Evolutionary conservation across 495 filamentous ascomycete genomes (phyloP).

Genomic region (Penicillium salamii): DNA sequence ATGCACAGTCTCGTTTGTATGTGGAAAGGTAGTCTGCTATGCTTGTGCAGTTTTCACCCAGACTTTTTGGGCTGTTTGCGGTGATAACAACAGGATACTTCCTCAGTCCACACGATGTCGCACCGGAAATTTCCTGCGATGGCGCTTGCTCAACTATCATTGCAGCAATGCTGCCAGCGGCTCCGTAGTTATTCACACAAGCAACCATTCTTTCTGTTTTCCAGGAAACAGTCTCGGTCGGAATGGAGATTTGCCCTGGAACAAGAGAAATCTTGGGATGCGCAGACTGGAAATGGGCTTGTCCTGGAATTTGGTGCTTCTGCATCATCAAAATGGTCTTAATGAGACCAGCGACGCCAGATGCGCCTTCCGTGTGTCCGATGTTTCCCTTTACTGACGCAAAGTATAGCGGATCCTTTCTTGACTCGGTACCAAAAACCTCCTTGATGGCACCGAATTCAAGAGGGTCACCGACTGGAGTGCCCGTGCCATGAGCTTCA

Average conservation of each 20-base stretch:
- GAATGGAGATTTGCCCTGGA: constrained; percentile 36
- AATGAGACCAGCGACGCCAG: constrained; percentile 37
- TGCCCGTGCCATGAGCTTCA: constrained; percentile 33
- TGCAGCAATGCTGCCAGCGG: constrained; percentile 46
- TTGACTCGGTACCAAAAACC: neutral
- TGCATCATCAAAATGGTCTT: constrained; percentile 45
- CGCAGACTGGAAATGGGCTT: constrained; percentile 31
- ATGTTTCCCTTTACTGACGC: constrained; percentile 43
- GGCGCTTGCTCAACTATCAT: constrained; percentile 29
- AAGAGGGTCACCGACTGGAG: constrained; percentile 41
- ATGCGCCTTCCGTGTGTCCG: constrained; percentile 42
- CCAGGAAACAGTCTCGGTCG: constrained; percentile 22
- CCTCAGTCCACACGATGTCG: constrained; percentile 11
- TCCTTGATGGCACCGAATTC: constrained; percentile 26
- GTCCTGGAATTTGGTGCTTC: constrained; percentile 27
- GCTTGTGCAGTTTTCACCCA: neutral
- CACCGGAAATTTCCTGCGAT: neutral
- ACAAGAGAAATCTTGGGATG: constrained; percentile 22
- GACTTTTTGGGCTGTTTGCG: neutral
- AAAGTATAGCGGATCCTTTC: constrained; percentile 8
- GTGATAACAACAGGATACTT: neutral
- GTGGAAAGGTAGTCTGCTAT: neutral
- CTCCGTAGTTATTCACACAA: constrained; percentile 51
- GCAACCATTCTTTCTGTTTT: constrained; percentile 21
- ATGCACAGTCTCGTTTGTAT: neutral